These are phyloP conservation scores for Choanephora cucurbitarum DNA, from an alignment of 371 early-diverging fungal species.

Conservation along the genomic window DNA sequence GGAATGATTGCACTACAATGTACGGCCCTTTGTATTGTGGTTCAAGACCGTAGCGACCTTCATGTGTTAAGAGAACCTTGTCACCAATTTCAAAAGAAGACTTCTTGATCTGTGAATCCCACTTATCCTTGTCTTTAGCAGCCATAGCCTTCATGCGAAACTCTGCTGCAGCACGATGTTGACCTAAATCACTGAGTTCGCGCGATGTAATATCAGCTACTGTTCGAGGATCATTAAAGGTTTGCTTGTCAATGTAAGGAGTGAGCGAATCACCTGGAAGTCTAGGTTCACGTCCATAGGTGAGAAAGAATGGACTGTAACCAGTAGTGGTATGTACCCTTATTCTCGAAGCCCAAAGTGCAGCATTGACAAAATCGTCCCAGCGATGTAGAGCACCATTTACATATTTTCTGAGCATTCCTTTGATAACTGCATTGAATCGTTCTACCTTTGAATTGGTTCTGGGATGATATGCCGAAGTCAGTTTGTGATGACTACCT, in stretches of 20 bases:
- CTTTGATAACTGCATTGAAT: too few relatives aligned
- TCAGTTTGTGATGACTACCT: too few relatives aligned
- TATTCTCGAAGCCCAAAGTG: too few relatives aligned
- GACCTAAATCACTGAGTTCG: not conserved
- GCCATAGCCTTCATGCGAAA: not conserved
- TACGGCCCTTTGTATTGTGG: constrained; percentile 11
- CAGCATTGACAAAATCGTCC: too few relatives aligned
- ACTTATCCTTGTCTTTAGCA: constrained; percentile 5
- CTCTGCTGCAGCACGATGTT: not conserved
- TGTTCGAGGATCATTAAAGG: constrained; percentile 2
- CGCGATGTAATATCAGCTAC: not conserved
- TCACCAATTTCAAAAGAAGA: constrained; percentile 8
- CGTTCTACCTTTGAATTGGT: too few relatives aligned
- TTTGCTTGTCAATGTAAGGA: too few relatives aligned
- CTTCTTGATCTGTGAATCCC: constrained; percentile 9
- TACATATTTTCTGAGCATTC: too few relatives aligned
- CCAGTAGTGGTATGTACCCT: constrained; percentile 17
- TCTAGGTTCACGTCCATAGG: constrained; percentile 24
- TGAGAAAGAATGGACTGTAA: constrained; percentile 16
- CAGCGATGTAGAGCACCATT: too few relatives aligned
- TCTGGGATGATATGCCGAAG: too few relatives aligned
- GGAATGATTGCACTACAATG: constrained; percentile 3
- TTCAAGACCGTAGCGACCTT: constrained; percentile 11
- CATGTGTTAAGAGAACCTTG: too few relatives aligned
- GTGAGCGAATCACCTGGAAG: constrained; percentile 22